phyloP scores from a whole-genome alignment of 345 rosid species.

The Reutealis trisperma region DNA sequence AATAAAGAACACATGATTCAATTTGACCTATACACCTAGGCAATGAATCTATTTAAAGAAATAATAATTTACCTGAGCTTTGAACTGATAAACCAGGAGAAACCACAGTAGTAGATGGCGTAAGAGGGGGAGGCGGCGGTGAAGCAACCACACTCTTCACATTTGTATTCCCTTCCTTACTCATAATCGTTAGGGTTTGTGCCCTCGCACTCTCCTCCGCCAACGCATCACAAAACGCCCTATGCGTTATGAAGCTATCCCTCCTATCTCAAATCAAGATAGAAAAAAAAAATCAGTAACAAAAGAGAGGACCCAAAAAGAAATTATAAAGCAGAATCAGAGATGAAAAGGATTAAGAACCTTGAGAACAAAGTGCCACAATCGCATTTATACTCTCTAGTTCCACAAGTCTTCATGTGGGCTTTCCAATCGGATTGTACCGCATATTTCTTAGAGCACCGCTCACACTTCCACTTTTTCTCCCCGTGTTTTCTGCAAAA shows the following conservation, averaged over 20 bases:
- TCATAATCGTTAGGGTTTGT: conserved; percentile 18
- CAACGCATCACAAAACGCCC: conserved; percentile 81
- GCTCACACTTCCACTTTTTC: conserved; percentile 81
- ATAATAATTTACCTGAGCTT: conserved; percentile 52
- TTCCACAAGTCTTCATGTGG: conserved; percentile 82
- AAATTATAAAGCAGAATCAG: neutral
- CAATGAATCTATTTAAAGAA: neutral
- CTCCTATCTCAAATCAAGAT: conserved; percentile 37
- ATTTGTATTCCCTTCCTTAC: conserved; percentile 14
- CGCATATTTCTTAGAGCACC: conserved; percentile 78
- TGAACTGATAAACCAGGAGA: conserved; percentile 71
- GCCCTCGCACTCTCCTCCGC: conserved; percentile 65
- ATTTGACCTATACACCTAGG: conserved; percentile 9
- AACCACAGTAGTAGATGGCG: conserved; percentile 58
- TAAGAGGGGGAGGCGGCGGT: conserved; percentile 63
- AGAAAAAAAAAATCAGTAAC: neutral
- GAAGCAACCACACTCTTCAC: conserved; percentile 31
- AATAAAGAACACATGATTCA: neutral
- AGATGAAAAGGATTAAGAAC: conserved; percentile 21
- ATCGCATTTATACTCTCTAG: conserved; percentile 72
- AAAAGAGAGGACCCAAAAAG: neutral
- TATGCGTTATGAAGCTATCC: conserved; percentile 73
- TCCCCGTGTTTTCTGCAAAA: conserved; percentile 77
- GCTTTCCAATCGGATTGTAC: conserved; percentile 86
- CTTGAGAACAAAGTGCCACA: conserved; percentile 79